Conservation (phyloP, 352 stramenopile species). For the Globisporangium parvum region DNA sequence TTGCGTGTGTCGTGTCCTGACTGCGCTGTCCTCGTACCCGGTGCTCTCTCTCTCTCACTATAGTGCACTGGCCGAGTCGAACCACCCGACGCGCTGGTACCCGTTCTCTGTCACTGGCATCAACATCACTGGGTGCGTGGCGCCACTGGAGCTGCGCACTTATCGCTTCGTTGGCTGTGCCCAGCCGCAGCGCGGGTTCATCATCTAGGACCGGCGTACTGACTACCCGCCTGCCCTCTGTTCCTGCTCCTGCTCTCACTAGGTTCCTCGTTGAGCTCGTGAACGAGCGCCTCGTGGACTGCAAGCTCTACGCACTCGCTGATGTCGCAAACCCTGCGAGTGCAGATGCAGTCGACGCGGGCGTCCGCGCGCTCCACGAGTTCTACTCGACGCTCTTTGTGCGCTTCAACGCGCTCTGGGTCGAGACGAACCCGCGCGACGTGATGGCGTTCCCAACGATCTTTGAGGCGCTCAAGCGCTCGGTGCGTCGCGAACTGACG, state of each 20-base stretch:
- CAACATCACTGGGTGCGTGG: constrained; percentile 66
- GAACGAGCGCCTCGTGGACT: constrained; percentile 66
- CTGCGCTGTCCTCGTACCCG: neutral
- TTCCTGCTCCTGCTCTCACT: neutral
- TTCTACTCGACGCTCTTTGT: constrained; percentile 78
- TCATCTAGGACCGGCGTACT: neutral
- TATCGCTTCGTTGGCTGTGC: too few species aligned
- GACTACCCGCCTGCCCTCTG: too few species aligned
- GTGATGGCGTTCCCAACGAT: constrained; percentile 83
- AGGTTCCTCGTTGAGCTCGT: constrained; percentile 77
- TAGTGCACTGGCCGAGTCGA: constrained; percentile 74
- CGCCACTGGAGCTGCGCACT: neutral
- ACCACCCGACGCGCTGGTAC: constrained; percentile 82
- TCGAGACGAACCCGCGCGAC: constrained; percentile 73
- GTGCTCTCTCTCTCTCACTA: neutral
- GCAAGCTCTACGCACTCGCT: constrained; percentile 54
- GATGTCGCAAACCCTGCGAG: neutral
- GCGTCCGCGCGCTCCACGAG: constrained; percentile 55
- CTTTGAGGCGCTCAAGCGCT: constrained; percentile 75
- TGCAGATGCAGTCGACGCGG: constrained; percentile 17
- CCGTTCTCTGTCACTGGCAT: constrained; percentile 83
- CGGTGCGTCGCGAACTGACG: constrained; percentile 48
- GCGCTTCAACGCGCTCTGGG: constrained; percentile 81
- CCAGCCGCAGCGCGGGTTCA: too few species aligned
- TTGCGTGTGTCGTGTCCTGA: neutral